phyloP scores from a whole-genome alignment of 2,329 filamentous ascomycete genomes.

The Colletotrichum scovillei region DNA sequence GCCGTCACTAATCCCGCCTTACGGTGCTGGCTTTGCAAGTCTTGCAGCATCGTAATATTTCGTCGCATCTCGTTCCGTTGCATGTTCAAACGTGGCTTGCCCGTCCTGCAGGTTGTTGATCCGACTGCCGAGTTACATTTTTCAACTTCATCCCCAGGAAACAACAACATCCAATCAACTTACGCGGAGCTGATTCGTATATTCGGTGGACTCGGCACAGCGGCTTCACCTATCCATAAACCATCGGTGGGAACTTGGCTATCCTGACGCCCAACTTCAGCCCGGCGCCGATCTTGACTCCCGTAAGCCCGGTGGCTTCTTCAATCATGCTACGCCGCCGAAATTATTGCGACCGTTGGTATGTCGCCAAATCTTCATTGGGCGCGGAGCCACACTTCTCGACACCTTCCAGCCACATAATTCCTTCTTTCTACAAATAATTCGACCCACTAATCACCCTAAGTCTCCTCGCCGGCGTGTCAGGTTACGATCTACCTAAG shows the following conservation, averaged over 20 bases:
- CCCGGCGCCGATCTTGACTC: constrained; percentile 10
- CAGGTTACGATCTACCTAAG: constrained; percentile 11
- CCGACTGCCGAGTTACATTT: not conserved
- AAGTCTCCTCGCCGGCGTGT: constrained; percentile 6
- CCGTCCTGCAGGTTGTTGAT: not conserved
- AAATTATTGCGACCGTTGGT: not conserved
- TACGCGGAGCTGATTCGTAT: constrained; percentile 1
- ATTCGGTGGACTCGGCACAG: not conserved
- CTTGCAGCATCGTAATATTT: not conserved
- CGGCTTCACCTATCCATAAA: not conserved
- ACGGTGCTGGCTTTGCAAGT: not conserved
- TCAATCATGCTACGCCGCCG: not conserved
- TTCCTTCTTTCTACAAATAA: not conserved
- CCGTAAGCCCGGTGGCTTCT: not conserved
- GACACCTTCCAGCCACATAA: not conserved
- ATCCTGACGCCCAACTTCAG: not conserved
- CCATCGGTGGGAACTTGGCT: constrained; percentile 1
- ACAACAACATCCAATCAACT: not conserved
- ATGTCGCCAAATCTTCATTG: not conserved
- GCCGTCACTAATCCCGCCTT: not conserved
- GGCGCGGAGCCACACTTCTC: not conserved
- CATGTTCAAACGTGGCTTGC: not conserved
- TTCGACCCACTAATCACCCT: not conserved
- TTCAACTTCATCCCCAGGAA: not conserved
- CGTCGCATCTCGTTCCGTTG: constrained; percentile 10